A percentile compares a stretch with the other conserved stretches of the same genome.
Evolutionary conservation across 1,284 basidiomycete genomes (phyloP).

Genomic region (Mycena sp.): DNA sequence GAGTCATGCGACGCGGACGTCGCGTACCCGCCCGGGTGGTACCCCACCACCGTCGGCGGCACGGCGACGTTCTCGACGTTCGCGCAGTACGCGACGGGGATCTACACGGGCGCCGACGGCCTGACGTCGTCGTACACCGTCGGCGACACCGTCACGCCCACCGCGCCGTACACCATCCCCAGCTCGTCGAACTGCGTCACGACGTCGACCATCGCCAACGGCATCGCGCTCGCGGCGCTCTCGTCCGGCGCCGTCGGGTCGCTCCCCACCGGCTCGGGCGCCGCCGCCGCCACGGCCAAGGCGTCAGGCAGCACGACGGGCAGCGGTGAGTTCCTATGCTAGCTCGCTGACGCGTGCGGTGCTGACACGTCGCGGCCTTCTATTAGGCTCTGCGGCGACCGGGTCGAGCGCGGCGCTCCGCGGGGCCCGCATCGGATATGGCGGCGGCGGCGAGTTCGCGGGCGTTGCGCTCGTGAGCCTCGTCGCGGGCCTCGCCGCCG

Average conservation of each 20-base stretch:
- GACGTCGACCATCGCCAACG: constrained; percentile 47
- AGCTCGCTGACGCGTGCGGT: not conserved
- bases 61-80: constrained; percentile 50
- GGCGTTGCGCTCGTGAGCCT: constrained; percentile 16
- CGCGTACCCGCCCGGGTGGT: constrained; percentile 54
- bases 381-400: not conserved
- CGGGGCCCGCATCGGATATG: constrained; percentile 5
- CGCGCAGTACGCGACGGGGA: constrained; percentile 50
- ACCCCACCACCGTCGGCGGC: constrained; percentile 46
- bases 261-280: not conserved
- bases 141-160: constrained; percentile 48
- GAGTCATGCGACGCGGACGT: constrained; percentile 54
- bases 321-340: not conserved
- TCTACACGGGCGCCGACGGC: constrained; percentile 31
- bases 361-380: no score
- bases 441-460: constrained; percentile 6
- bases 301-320: not conserved
- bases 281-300: not conserved
- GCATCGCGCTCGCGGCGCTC: constrained; percentile 40
- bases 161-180: constrained; percentile 44
- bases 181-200: constrained; percentile 52
- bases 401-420: constrained; percentile 15
- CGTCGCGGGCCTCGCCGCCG: constrained; percentile 16
- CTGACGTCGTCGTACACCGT: constrained; percentile 46
- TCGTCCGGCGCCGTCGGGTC: no score